A percentile compares a stretch with the other conserved stretches of the same genome.
Evolutionary conservation across 2,329 filamentous ascomycete species (phyloP).

Genomic region (Setomelanomma holmii): DNA sequence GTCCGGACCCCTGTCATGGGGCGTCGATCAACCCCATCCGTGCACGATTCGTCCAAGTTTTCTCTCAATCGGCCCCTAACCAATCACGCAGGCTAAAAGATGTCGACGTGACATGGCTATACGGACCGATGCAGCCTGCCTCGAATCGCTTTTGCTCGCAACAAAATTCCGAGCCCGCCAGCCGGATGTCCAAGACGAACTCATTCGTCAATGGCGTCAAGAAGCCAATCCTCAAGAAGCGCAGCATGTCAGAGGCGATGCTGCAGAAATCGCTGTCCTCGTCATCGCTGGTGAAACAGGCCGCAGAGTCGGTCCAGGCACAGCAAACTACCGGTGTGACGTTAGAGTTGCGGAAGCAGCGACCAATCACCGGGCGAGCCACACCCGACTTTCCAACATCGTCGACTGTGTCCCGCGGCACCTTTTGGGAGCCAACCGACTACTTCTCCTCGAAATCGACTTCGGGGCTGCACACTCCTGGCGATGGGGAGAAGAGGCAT

Average conservation of each 20-base stretch:
- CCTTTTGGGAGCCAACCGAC: conserved; percentile 69
- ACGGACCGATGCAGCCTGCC: conserved; percentile 85
- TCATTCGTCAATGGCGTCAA: conserved; percentile 72
- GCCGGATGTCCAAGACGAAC: conserved; percentile 65
- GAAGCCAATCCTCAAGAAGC: conserved; percentile 95
- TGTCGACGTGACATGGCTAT: conserved; percentile 96
- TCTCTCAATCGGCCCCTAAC: conserved; percentile 36
- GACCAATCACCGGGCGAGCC: conserved; percentile 64
- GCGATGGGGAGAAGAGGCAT: conserved; percentile 72
- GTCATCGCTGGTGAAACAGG: conserved; percentile 88
- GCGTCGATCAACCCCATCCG: conserved; percentile 39
- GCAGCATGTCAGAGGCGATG: conserved; percentile 95
- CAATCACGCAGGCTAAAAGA: conserved; percentile 79
- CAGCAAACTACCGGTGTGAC: conserved; percentile 69
- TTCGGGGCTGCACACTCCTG: conserved; percentile 73
- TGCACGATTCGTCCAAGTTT: conserved; percentile 25
- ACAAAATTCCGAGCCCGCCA: conserved; percentile 58
- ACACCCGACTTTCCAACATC: conserved; percentile 74
- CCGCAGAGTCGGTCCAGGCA: conserved; percentile 83
- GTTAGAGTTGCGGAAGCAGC: conserved; percentile 58
- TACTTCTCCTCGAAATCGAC: conserved; percentile 71
- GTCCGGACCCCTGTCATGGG: conserved; percentile 29
- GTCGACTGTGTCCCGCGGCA: conserved; percentile 67
- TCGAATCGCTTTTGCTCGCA: conserved; percentile 61
- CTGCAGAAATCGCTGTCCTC: conserved; percentile 86